Evolutionary conservation across 768 basidiomycete species (phyloP), one percentile per base, ranked within the genome.

Genomic region (Suillus clintonianus): DNA sequence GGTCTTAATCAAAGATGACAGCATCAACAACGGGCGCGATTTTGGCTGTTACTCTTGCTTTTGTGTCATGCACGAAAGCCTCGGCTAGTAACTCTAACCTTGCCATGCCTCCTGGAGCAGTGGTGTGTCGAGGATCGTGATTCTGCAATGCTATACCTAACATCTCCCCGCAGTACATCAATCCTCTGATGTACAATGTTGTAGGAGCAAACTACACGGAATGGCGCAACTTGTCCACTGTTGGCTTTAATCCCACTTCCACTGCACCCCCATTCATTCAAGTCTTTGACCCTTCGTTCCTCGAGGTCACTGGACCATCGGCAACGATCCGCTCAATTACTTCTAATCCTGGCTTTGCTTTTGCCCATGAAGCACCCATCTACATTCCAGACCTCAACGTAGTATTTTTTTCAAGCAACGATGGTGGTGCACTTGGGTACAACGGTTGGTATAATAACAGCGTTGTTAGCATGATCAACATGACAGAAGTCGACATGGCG

Each of bases 281-380:
- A 66, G 72, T 82, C 32, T 83, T 82, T 69, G 79, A 86, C 67
- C 71, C 75, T 4, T 73, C 74, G n/a, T 92, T 93, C 74, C 76
- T 89, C 50, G 62, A 72, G 8, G 78, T 92, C 62, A 81, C 91
- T 1, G 91, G 90, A 1, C 65, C 73, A 5, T 75, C 77, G 30
- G 85, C 91, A 7, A 82, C 82, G 0, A 82, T 93, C 57, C 81
- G 83, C 4, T 72, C 84, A 63, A 83, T 94, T 54, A 86, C 86
- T 0, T 82, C 83, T 9, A 85, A 86, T 63, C 81, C 82, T 4
- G 84, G 81, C 5, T 88, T 87, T 72, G 88, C 88, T 4, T 86
- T 91, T 65, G 91, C 90, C 19, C 91, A 94, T 70, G 92, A 94
- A 75, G 92, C 89, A 3, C 89, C 90, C 0, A 79, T 92, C 2